phyloP scores from a whole-genome alignment of 2,329 filamentous ascomycete species.

The Arthrinium puccinioides region DNA sequence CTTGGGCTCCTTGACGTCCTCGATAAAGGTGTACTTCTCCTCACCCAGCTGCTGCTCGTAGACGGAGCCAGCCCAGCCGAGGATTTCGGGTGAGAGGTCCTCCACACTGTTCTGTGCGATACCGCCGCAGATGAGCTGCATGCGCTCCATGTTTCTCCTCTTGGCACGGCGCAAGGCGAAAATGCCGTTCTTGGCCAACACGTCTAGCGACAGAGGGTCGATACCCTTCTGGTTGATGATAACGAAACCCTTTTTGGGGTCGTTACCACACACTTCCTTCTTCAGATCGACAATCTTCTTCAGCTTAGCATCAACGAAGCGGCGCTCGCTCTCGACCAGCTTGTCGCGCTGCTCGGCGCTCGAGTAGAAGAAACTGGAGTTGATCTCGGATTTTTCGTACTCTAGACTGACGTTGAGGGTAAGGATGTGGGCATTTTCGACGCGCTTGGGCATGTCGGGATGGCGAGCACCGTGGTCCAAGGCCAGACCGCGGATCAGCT shows the following conservation, averaged over 20 bases:
- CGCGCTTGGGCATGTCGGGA: slow-evolving; percentile 94
- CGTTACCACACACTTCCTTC: slow-evolving; percentile 91
- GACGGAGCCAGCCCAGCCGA: slow-evolving; percentile 93
- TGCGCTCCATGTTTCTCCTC: slow-evolving; percentile 96
- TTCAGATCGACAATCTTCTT: slow-evolving; percentile 97
- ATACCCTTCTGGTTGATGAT: slow-evolving; percentile 99
- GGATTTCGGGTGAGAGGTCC: slow-evolving; percentile 76
- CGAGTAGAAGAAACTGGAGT: slow-evolving; percentile 98
- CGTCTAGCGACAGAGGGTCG: slow-evolving; percentile 89
- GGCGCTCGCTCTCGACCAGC: slow-evolving; percentile 92
- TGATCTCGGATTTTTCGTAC: slow-evolving; percentile 99
- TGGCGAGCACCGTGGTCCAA: slow-evolving; percentile 94
- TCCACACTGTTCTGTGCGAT: slow-evolving; percentile 93
- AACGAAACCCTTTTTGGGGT: slow-evolving; percentile 91
- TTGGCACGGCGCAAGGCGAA: slow-evolving; percentile 90
- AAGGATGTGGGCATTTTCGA: slow-evolving; percentile 92
- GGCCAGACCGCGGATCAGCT: slow-evolving; percentile 87
- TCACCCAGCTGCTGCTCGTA: slow-evolving; percentile 97
- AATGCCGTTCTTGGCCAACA: slow-evolving; percentile 96
- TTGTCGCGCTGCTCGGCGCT: slow-evolving; percentile 96
- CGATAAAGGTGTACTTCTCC: slow-evolving; percentile 98
- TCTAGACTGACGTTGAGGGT: slow-evolving; percentile 95
- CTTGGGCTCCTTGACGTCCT: slow-evolving; percentile 98
- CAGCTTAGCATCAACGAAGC: slow-evolving; percentile 92
- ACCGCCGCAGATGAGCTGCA: slow-evolving; percentile 92